Evolutionary conservation across 2,329 filamentous ascomycete genomes (phyloP).

Genomic region (Xylariales sp.): DNA sequence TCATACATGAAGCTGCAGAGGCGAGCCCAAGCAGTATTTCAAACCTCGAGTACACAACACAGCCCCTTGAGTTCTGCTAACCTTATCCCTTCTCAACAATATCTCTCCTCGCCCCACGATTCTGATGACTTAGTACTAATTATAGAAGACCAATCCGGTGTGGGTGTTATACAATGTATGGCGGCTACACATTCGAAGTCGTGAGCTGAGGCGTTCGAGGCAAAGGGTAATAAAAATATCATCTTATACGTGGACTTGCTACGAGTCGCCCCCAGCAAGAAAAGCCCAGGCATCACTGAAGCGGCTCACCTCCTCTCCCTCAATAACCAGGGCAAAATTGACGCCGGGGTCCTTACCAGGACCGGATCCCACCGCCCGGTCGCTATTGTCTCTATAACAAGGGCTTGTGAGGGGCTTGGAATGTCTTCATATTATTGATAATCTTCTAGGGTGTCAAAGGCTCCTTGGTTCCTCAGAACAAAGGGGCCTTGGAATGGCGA

Average conservation of each 20-base stretch:
- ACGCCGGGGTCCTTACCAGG: slow-evolving; percentile 1
- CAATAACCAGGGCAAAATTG: slow-evolving; percentile 17
- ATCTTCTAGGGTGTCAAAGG: too few species aligned
- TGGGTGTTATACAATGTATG: slow-evolving; percentile 12
- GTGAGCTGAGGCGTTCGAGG: slow-evolving; percentile 42
- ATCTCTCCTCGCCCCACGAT: slow-evolving; percentile 24
- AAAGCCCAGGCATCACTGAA: slow-evolving; percentile 43
- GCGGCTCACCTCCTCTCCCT: slow-evolving; percentile 26
- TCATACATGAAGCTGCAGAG: slow-evolving; percentile 21
- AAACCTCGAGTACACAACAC: slow-evolving; percentile 44
- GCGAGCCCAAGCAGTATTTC: slow-evolving; percentile 40
- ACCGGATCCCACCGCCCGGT: slow-evolving; percentile 41
- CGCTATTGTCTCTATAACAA: slow-evolving; percentile 12
- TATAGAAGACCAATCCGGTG: slow-evolving; percentile 44
- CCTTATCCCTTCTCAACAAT: not conserved
- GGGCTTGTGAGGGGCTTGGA: too few species aligned
- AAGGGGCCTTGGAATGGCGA: too few species aligned
- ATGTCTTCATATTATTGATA: too few species aligned
- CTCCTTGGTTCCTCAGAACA: not conserved
- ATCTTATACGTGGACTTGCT: slow-evolving; percentile 45
- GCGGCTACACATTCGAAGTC: slow-evolving; percentile 34
- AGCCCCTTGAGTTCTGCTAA: slow-evolving; percentile 20
- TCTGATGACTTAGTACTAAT: slow-evolving; percentile 37
- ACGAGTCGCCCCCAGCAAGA: slow-evolving; percentile 47
- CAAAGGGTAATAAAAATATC: slow-evolving; percentile 23